These are phyloP conservation scores for Phaeophleospora eucalypticola DNA, from an alignment of 2,329 filamentous ascomycete species.

Conservation along the genomic window DNA sequence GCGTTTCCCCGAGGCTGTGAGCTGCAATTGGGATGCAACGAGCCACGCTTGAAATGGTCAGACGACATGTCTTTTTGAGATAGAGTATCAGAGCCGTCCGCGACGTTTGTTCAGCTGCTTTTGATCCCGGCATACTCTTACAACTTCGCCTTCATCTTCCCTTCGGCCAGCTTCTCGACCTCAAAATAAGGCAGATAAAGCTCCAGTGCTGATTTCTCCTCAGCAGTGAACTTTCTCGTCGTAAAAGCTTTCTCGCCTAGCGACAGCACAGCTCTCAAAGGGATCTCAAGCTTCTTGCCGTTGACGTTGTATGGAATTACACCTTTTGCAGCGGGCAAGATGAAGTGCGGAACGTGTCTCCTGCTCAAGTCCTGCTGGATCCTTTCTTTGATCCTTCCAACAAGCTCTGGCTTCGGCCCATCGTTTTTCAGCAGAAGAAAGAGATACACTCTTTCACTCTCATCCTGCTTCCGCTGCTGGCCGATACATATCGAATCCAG, in stretches of 20 bases:
- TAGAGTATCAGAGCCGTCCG: too few species aligned
- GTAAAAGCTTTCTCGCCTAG: constrained; percentile 7
- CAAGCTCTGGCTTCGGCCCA: not conserved
- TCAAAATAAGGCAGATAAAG: constrained; percentile 9
- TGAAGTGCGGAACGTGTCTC: constrained; percentile 11
- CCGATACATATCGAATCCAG: not conserved
- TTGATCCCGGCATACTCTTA: too few species aligned
- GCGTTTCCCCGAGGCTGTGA: too few species aligned
- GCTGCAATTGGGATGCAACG: too few species aligned
- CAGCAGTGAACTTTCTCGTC: constrained; percentile 12
- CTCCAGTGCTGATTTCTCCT: constrained; percentile 9
- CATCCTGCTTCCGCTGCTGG: not conserved
- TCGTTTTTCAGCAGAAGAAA: not conserved
- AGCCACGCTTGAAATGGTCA: too few species aligned
- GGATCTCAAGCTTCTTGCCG: constrained; percentile 11
- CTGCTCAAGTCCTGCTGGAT: constrained; percentile 9
- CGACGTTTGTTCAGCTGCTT: too few species aligned
- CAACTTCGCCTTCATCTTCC: constrained; percentile 2
- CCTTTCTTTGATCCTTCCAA: constrained; percentile 1
- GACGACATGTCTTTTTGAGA: too few species aligned
- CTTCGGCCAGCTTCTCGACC: constrained; percentile 3
- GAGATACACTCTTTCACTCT: not conserved
- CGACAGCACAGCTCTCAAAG: constrained; percentile 9
- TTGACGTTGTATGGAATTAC: constrained; percentile 13
- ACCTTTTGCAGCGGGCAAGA: constrained; percentile 6